Conservation (phyloP, 257 asterid genomes). For the Petunia secreta region DNA sequence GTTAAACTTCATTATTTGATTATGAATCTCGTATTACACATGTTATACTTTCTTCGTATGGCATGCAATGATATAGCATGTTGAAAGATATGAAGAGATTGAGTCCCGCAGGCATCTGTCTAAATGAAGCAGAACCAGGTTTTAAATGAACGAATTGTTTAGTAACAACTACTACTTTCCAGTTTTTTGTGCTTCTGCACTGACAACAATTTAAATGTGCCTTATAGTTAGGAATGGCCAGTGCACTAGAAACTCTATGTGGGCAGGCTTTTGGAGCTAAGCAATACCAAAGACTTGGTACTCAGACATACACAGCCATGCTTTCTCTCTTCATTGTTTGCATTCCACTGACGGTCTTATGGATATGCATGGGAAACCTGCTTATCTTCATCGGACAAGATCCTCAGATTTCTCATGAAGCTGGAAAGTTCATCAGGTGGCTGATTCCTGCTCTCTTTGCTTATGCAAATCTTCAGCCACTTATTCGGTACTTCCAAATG, state of each 20-base stretch:
- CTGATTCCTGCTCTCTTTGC: slow-evolving; percentile 70
- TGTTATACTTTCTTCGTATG: too few species aligned
- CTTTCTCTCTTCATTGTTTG: slow-evolving; percentile 53
- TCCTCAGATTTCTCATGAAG: slow-evolving; percentile 72
- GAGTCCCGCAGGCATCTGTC: too few species aligned
- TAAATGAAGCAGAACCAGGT: too few species aligned
- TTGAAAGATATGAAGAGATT: too few species aligned
- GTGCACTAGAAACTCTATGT: slow-evolving; percentile 76
- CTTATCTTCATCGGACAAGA: slow-evolving; percentile 73
- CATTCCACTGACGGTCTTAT: slow-evolving; percentile 62
- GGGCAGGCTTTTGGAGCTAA: slow-evolving; percentile 90
- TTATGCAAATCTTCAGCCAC: slow-evolving; percentile 60
- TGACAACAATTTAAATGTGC: slow-evolving; percentile 7
- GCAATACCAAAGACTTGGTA: slow-evolving; percentile 71
- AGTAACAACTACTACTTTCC: background rate
- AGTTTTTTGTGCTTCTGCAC: background rate
- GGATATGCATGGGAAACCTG: slow-evolving; percentile 54
- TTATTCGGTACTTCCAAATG: slow-evolving; percentile 59
- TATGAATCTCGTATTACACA: too few species aligned
- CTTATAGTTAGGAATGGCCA: slow-evolving; percentile 77
- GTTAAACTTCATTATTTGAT: too few species aligned
- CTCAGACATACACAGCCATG: slow-evolving; percentile 73
- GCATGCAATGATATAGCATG: too few species aligned
- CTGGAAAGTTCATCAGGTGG: slow-evolving; percentile 66
- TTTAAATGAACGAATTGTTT: background rate